These are phyloP conservation scores for Bonia amplexicaulis DNA, from an alignment of 176 grass and related monocot species.

Conservation along the genomic window DNA sequence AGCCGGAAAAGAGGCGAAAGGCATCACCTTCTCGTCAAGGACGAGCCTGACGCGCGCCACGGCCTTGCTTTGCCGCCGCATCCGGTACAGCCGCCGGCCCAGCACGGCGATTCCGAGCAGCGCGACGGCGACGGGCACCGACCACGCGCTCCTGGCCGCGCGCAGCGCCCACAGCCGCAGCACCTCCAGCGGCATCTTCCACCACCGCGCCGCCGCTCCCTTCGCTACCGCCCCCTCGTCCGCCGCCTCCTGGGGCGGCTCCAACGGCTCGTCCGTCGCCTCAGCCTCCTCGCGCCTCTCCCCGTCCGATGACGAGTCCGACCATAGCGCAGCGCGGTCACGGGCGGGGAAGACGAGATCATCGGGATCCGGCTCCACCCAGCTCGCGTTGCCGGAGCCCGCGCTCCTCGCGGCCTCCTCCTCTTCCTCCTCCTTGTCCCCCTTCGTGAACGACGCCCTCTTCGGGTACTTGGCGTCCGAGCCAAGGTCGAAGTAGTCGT, in stretches of 20 bases:
- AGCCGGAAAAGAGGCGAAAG: not conserved
- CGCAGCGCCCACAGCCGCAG: slow-evolving; percentile 57
- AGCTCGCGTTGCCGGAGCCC: slow-evolving; percentile 47
- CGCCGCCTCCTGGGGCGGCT: slow-evolving; percentile 2
- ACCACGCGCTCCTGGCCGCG: slow-evolving; percentile 63
- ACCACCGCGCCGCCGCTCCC: slow-evolving; percentile 50
- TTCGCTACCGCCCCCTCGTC: slow-evolving; percentile 21
- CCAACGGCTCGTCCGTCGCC: slow-evolving; percentile 10
- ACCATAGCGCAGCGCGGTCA: slow-evolving; percentile 54
- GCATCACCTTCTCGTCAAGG: slow-evolving; percentile 75
- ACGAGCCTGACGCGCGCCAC: slow-evolving; percentile 55
- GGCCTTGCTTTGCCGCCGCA: slow-evolving; percentile 58
- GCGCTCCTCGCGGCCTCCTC: slow-evolving; percentile 25
- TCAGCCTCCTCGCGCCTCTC: slow-evolving; percentile 39
- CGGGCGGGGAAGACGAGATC: slow-evolving; percentile 48
- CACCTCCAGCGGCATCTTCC: slow-evolving; percentile 69
- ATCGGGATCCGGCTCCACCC: slow-evolving; percentile 75
- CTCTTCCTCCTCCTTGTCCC: not conserved
- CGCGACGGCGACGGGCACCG: slow-evolving; percentile 62
- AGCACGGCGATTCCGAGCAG: slow-evolving; percentile 72
- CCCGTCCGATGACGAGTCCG: slow-evolving; percentile 59
- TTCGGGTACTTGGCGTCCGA: slow-evolving; percentile 44
- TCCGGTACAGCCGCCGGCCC: slow-evolving; percentile 58
- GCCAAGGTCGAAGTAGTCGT: slow-evolving; percentile 78
- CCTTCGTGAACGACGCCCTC: slow-evolving; percentile 23